These are phyloP conservation scores for Nothophoma quercina DNA, from an alignment of 2,329 filamentous ascomycete species.

Conservation along the genomic window DNA sequence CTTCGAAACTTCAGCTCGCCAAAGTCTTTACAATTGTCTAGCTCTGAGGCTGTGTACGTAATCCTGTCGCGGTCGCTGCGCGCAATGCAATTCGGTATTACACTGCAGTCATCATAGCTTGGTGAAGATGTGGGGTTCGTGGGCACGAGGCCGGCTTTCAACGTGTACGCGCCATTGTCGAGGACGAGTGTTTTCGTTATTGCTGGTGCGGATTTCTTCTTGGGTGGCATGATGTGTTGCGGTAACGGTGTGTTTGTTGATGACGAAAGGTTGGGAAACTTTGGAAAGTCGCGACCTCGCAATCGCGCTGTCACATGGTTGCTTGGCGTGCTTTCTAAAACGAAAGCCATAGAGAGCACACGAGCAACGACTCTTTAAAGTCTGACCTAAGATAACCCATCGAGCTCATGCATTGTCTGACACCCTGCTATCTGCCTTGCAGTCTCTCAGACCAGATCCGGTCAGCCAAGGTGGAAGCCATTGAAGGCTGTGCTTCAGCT, in stretches of 20 bases:
- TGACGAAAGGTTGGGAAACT: neutral
- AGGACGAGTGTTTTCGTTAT: constrained; percentile 73
- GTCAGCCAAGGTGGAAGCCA: constrained; percentile 3
- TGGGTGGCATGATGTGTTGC: constrained; percentile 37
- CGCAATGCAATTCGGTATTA: constrained; percentile 89
- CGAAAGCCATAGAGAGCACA: too few relatives aligned
- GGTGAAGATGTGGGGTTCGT: constrained; percentile 35
- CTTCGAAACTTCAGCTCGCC: constrained; percentile 86
- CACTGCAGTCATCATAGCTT: constrained; percentile 60
- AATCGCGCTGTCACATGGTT: constrained; percentile 6
- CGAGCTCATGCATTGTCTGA: neutral
- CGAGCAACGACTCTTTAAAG: too few relatives aligned
- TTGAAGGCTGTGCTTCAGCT: constrained; percentile 9
- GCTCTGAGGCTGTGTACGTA: constrained; percentile 79
- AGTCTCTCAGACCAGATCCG: neutral
- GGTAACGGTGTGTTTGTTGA: neutral
- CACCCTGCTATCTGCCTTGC: neutral
- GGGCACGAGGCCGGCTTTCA: constrained; percentile 83
- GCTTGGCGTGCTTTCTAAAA: too few relatives aligned
- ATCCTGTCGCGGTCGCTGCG: constrained; percentile 77
- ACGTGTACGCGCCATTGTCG: constrained; percentile 89
- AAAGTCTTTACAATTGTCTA: constrained; percentile 83
- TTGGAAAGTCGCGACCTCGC: constrained; percentile 2
- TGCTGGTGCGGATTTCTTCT: constrained; percentile 35
- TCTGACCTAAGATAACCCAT: too few relatives aligned